These are phyloP conservation scores for Tolypocladium amazonense DNA, from an alignment of 2,329 filamentous ascomycete genomes.

Conservation along the genomic window DNA sequence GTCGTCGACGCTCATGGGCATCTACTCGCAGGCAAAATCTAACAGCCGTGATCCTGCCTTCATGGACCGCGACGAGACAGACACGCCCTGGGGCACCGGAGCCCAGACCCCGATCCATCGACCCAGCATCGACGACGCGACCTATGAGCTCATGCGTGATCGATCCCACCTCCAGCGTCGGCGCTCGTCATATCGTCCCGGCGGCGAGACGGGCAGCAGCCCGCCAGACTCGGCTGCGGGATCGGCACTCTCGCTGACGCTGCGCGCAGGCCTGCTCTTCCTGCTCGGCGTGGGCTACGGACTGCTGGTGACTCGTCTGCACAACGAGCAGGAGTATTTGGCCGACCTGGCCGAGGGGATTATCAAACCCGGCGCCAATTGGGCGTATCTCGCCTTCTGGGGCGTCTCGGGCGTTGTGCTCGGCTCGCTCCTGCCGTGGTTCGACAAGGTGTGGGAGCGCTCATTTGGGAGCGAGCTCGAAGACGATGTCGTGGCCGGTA, in stretches of 20 bases:
- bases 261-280: slow-evolving; percentile 59
- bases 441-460: slow-evolving; percentile 66
- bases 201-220: slow-evolving; percentile 13
- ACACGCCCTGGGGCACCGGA: slow-evolving; percentile 71
- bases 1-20: slow-evolving; percentile 80
- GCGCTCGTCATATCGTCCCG: slow-evolving; percentile 22
- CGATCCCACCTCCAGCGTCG: slow-evolving; percentile 23
- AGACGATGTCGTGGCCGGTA: slow-evolving; percentile 15
- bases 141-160: slow-evolving; percentile 32
- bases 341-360: slow-evolving; percentile 44
- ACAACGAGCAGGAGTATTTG: slow-evolving; percentile 53
- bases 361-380: slow-evolving; percentile 34
- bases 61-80: slow-evolving; percentile 38
- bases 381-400: slow-evolving; percentile 71
- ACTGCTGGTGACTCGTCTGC: slow-evolving; percentile 67
- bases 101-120: slow-evolving; percentile 53
- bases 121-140: slow-evolving; percentile 31
- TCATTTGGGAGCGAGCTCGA: slow-evolving; percentile 27
- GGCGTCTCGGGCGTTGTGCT: slow-evolving; percentile 67
- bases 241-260: slow-evolving; percentile 34
- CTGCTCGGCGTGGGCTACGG: slow-evolving; percentile 75
- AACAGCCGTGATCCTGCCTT: slow-evolving; percentile 35
- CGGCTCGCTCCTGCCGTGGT: slow-evolving; percentile 72
- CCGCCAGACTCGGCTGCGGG: slow-evolving; percentile 12
- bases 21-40: slow-evolving; percentile 63